Evolutionary conservation across 768 basidiomycete species (phyloP).

Genomic region (Pisolithus microcarpus): DNA sequence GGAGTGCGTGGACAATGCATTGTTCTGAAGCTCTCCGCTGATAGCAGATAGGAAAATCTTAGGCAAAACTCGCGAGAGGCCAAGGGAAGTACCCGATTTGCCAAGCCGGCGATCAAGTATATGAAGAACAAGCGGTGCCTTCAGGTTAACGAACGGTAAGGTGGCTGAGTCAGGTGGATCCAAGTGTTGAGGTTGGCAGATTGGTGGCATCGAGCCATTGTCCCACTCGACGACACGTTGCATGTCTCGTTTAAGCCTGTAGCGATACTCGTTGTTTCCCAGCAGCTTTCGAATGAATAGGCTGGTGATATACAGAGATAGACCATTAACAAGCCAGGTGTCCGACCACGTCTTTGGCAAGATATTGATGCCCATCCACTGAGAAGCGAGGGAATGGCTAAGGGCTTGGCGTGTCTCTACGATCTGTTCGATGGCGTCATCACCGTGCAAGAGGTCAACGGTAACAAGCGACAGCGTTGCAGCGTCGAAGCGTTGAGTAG

Average conservation of each 20-base stretch:
- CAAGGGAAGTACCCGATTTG: constrained; percentile 91
- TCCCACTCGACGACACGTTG: constrained; percentile 85
- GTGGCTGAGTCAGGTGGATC: constrained; percentile 79
- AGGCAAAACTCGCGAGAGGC: constrained; percentile 89
- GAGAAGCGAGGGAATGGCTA: constrained; percentile 83
- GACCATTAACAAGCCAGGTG: constrained; percentile 93
- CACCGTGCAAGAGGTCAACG: constrained; percentile 77
- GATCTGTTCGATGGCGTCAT: constrained; percentile 88
- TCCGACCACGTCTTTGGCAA: constrained; percentile 91
- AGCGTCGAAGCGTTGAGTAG: constrained; percentile 73
- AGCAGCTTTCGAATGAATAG: constrained; percentile 81
- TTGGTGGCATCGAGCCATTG: constrained; percentile 81
- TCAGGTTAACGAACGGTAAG: constrained; percentile 88
- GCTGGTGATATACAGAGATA: constrained; percentile 85
- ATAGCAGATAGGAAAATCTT: constrained; percentile 93
- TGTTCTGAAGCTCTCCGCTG: constrained; percentile 82
- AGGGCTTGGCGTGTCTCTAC: constrained; percentile 84
- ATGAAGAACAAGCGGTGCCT: constrained; percentile 92
- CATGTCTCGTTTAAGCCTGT: constrained; percentile 93
- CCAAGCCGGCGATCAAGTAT: constrained; percentile 91
- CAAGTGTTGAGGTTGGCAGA: constrained; percentile 81
- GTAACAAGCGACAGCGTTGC: constrained; percentile 77
- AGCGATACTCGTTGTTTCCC: constrained; percentile 96
- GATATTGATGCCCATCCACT: constrained; percentile 97
- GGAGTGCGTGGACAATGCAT: constrained; percentile 79